A percentile compares a stretch with the other conserved stretches of the same genome.
Evolutionary conservation across 1,284 basidiomycete genomes (phyloP).

Genomic region (Jaminaea rosea): DNA sequence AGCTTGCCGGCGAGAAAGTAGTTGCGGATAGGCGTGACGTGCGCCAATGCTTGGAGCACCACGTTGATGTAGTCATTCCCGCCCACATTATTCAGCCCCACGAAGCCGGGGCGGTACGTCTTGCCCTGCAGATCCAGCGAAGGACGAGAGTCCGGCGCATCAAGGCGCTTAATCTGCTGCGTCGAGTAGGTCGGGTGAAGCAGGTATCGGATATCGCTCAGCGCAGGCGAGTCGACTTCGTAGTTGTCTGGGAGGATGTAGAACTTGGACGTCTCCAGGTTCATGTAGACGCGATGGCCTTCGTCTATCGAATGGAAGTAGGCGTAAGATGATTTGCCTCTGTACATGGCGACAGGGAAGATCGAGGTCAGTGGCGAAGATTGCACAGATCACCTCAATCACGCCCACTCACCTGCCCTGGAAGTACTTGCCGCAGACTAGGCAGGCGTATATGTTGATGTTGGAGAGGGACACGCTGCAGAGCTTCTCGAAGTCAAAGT

Average conservation of each 20-base stretch:
- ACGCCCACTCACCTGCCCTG: too few species aligned
- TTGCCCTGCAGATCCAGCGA: constrained; percentile 62
- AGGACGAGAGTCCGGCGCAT: constrained; percentile 49
- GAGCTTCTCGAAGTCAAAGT: constrained; percentile 98
- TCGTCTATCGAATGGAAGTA: constrained; percentile 96
- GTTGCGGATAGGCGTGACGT: constrained; percentile 80
- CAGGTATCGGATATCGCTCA: constrained; percentile 87
- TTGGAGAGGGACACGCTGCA: constrained; percentile 93
- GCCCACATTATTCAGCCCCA: constrained; percentile 96
- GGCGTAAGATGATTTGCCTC: constrained; percentile 84
- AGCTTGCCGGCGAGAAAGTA: constrained; percentile 49
- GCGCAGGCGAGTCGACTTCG: constrained; percentile 82
- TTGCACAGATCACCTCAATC: too few species aligned
- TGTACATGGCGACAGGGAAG: too few species aligned
- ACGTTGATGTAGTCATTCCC: constrained; percentile 96
- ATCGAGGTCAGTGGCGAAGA: too few species aligned
- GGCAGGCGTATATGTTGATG: constrained; percentile 94
- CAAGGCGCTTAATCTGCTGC: constrained; percentile 54
- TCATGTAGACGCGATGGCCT: constrained; percentile 96
- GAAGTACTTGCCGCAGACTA: constrained; percentile 97
- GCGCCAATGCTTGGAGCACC: constrained; percentile 83
- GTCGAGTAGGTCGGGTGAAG: constrained; percentile 68
- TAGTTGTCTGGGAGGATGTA: constrained; percentile 98
- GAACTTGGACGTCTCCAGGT: constrained; percentile 84
- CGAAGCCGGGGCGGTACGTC: constrained; percentile 82